A percentile compares a stretch with the other conserved stretches of the same genome.
Evolutionary conservation across 768 basidiomycete species (phyloP).

Genomic region (Hygrophorus pudorinus): DNA sequence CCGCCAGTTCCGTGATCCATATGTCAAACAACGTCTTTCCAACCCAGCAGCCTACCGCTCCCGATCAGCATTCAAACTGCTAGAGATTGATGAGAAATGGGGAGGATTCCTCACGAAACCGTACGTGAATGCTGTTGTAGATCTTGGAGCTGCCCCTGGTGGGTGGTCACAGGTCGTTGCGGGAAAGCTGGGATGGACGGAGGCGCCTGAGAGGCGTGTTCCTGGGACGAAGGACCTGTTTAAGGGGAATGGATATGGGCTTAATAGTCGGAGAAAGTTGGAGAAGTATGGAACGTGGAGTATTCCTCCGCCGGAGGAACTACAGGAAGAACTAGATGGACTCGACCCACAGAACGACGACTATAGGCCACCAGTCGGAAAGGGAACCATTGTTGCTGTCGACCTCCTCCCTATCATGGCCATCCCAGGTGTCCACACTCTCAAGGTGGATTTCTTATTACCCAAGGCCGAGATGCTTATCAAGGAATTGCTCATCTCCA

Average conservation of each 20-base stretch:
- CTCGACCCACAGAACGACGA: slow-evolving; percentile 18
- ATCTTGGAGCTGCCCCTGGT: slow-evolving; percentile 88
- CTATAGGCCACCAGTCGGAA: slow-evolving; percentile 15
- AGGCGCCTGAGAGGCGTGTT: slow-evolving; percentile 5
- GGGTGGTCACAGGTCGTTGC: slow-evolving; percentile 89
- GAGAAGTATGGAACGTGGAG: background rate
- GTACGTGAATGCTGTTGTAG: slow-evolving; percentile 59
- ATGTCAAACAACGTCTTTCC: slow-evolving; percentile 43
- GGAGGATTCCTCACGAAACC: slow-evolving; percentile 39
- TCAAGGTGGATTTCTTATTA: slow-evolving; percentile 73
- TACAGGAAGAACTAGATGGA: slow-evolving; percentile 2
- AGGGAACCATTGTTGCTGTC: slow-evolving; percentile 59
- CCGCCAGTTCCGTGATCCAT: slow-evolving; percentile 63
- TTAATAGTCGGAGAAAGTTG: background rate
- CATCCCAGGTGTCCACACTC: slow-evolving; percentile 60
- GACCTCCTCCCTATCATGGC: slow-evolving; percentile 69
- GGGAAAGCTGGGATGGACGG: slow-evolving; percentile 44
- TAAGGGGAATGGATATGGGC: background rate
- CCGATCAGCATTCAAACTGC: slow-evolving; percentile 85
- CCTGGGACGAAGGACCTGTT: slow-evolving; percentile 9
- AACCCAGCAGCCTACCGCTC: slow-evolving; percentile 53
- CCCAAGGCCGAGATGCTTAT: slow-evolving; percentile 20
- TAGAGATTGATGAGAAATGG: slow-evolving; percentile 61
- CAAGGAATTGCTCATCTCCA: slow-evolving; percentile 1
- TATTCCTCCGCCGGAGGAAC: slow-evolving; percentile 3